Percentiles rank a stretch among this genome's conserved stretches.
phyloP scores from a whole-genome alignment of 345 rosid species.

The Brassica carinata region DNA sequence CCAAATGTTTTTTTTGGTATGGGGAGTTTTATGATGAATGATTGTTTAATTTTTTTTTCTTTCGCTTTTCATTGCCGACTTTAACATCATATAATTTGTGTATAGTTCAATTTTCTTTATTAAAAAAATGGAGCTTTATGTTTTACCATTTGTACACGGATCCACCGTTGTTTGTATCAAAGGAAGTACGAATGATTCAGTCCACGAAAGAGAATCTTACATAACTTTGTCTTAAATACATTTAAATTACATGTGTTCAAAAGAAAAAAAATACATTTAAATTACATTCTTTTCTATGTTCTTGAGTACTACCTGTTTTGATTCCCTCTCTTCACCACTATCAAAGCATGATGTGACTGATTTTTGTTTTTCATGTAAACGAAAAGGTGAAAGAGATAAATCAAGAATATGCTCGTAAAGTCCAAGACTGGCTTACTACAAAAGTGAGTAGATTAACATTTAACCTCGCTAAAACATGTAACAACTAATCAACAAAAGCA shows the following conservation, averaged over 20 bases:
- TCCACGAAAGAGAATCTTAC: conserved; percentile 20
- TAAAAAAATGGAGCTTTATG: neutral
- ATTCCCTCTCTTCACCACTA: conserved; percentile 9
- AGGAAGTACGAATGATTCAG: conserved; percentile 24
- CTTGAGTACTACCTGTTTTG: conserved; percentile 1
- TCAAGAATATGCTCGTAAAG: conserved; percentile 21
- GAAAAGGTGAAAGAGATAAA: conserved; percentile 3
- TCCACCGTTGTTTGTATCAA: conserved; percentile 7
- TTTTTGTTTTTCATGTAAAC: conserved; percentile 33
- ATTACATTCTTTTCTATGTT: neutral
- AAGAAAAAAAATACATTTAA: neutral
- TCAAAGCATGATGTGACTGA: conserved; percentile 38
- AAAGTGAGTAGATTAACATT: neutral
- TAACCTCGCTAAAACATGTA: neutral
- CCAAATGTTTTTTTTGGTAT: neutral
- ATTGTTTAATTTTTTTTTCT: neutral
- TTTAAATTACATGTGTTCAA: neutral
- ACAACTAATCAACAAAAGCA: neutral
- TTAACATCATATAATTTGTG: neutral
- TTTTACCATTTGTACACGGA: conserved; percentile 10
- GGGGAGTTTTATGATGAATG: neutral
- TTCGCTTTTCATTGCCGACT: neutral
- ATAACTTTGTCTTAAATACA: neutral
- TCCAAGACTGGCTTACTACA: conserved; percentile 18
- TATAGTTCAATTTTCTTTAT: neutral